Base-by-base conservation (phyloP, 768 basidiomycete species). In the Tylopilus balloui region DNA sequence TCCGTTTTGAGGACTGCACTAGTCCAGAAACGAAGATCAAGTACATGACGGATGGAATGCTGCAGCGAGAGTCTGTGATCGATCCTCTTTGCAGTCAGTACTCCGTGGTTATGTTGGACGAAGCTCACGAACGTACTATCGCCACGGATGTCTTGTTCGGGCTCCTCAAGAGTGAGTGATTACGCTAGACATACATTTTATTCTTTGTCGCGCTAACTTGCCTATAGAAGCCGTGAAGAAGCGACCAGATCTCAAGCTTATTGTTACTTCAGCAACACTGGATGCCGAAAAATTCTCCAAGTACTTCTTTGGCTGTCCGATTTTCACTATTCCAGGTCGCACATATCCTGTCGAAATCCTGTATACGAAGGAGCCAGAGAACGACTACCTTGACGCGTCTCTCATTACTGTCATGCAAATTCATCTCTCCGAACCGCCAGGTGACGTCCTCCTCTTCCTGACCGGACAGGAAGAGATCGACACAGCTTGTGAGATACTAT, bases 41-140 rank as follows among this genome's bases (percentile, higher is more conserved):
- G 70, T 99, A 96, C 78, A 97, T 99, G 96, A 99, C 96, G 62
- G 96, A 98, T 64, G 96, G 96, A 73, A 97, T 99, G 92, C 78
- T 99, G 21, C 91, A 97, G 62, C 82, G 96, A 71, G 96, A 99
- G 75, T 92, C 88, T 55, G 74, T 99, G 45, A 89, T 98, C 63
- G 96, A 99, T 62, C 95, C 95, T 6, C 83, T 96, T 52, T 86
- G 92, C 65, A 89, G 84, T 52, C 79, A 83, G 40, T 99, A 99
- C 66, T 92, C 91, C 2, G 92, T 97, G 46, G 74, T 99, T 69
- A 99, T 99, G 88, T 76, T 99, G 66, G 96, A 99, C 65, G 96
- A 99, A 71, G 96, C 96, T 11, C 96, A 99, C 70, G 96, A 99
- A 68, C 82, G 96, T 44, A 97, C 94, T 1, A 97, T 99, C 57